A percentile compares a stretch with the other conserved stretches of the same genome.
Conservation (phyloP, 345 rosid species). For the Eucalyptus tenuipes region DNA sequence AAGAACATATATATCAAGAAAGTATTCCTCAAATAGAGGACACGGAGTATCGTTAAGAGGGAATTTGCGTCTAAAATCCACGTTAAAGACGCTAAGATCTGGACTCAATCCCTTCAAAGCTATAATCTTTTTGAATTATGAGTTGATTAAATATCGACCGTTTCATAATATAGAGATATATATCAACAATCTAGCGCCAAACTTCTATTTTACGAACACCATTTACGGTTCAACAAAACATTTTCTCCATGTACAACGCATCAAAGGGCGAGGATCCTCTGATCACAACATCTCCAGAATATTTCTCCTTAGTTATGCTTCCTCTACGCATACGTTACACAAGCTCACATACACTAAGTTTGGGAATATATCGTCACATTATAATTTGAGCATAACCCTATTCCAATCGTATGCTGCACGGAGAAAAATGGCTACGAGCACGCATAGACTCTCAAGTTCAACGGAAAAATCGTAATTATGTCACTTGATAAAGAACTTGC, state of each 20-base stretch:
- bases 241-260: not conserved
- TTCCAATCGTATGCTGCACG: not conserved
- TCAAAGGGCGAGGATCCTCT: not conserved
- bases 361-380: not conserved
- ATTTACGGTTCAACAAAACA: not conserved
- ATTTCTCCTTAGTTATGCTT: not conserved
- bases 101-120: not conserved
- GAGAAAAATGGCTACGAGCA: not conserved
- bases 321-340: not conserved
- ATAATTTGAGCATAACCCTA: not conserved
- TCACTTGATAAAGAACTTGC: not conserved
- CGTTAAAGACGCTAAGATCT: not conserved
- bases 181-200: accelerated
- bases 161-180: accelerated
- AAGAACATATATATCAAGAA: not conserved
- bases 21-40: accelerated
- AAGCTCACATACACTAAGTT: not conserved
- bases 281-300: not conserved
- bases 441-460: not conserved
- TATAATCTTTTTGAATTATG: not conserved
- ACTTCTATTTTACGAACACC: not conserved
- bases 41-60: not conserved
- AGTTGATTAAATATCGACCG: not conserved
- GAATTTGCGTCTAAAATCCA: not conserved
- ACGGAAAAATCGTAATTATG: not conserved